Percentiles rank a stretch among this genome's conserved stretches.
Evolutionary conservation across 73 alveolate species (phyloP).

Genomic region (Paramecium sonneborni): DNA sequence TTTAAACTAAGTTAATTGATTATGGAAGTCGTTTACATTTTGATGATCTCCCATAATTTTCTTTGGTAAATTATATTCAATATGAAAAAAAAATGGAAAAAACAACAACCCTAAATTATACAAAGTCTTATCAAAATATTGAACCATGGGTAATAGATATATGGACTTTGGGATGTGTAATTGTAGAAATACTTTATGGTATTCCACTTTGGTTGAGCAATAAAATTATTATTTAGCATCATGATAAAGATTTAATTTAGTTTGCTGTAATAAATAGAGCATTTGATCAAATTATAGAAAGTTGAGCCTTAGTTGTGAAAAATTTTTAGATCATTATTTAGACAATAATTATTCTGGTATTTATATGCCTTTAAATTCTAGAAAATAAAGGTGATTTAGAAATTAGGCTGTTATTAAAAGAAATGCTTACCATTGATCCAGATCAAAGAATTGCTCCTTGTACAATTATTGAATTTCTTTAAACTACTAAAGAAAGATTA

Average conservation of each 20-base stretch:
- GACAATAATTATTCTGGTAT: conserved; percentile 61
- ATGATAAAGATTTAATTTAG: not conserved
- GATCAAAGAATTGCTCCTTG: conserved; percentile 57
- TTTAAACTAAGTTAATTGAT: conserved; percentile 40
- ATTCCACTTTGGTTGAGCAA: conserved; percentile 60
- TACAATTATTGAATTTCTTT: not conserved
- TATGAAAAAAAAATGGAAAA: conserved; percentile 32
- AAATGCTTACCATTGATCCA: conserved; percentile 59
- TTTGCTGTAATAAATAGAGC: conserved; percentile 59
- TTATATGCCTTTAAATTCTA: not conserved
- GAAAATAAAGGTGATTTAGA: conserved; percentile 45
- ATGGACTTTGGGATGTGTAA: conserved; percentile 65
- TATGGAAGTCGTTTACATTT: conserved; percentile 60
- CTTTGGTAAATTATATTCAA: conserved; percentile 56
- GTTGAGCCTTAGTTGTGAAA: not conserved
- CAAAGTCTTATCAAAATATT: conserved; percentile 34
- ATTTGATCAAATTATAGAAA: conserved; percentile 50
- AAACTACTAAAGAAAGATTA: not conserved
- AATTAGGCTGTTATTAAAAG: conserved; percentile 26
- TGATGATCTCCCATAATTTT: conserved; percentile 53
- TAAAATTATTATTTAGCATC: not conserved
- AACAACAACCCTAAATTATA: not conserved
- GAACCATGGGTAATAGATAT: conserved; percentile 62
- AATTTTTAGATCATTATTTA: conserved; percentile 27
- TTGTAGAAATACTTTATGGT: conserved; percentile 55